These are phyloP conservation scores for Cylindricascospora bacillispora DNA, from an alignment of 1,139 yeast genomes.

Conservation along the genomic window DNA sequence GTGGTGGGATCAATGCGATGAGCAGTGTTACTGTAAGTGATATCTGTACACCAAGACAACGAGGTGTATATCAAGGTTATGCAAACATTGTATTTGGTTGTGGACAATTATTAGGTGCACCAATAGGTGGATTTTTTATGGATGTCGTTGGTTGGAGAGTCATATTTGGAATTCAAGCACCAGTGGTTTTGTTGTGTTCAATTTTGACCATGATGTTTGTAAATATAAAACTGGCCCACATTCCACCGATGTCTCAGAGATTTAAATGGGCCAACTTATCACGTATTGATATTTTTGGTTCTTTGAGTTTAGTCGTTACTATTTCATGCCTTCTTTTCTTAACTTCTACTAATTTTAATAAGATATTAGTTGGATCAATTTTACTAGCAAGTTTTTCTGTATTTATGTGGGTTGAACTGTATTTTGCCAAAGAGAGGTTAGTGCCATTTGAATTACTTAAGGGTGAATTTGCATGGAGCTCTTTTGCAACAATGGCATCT, in stretches of 20 bases:
- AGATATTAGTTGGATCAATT: constrained; percentile 7
- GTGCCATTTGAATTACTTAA: constrained; percentile 21
- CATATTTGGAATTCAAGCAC: constrained; percentile 49
- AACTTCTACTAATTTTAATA: constrained; percentile 22
- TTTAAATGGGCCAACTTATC: constrained; percentile 35
- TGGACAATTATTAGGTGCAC: constrained; percentile 63
- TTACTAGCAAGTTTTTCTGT: constrained; percentile 10
- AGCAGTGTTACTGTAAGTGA: constrained; percentile 38
- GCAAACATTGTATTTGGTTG: constrained; percentile 52
- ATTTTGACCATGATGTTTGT: constrained; percentile 22
- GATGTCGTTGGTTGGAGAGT: constrained; percentile 72
- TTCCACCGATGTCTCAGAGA: constrained; percentile 27
- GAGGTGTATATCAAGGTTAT: constrained; percentile 40
- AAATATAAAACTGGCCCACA: constrained; percentile 20
- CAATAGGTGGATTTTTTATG: constrained; percentile 60
- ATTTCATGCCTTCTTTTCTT: constrained; percentile 37
- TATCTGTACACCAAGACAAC: constrained; percentile 34
- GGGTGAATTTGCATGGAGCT: constrained; percentile 22
- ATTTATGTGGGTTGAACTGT: constrained; percentile 20
- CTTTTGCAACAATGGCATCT: constrained; percentile 19
- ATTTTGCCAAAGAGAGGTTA: constrained; percentile 21
- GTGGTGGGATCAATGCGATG: constrained; percentile 37
- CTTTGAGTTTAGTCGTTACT: constrained; percentile 45
- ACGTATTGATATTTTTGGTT: constrained; percentile 67
- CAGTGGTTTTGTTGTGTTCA: constrained; percentile 40